These are phyloP conservation scores for Cucumis variabilis DNA, from an alignment of 331 rosid species.

Conservation along the genomic window DNA sequence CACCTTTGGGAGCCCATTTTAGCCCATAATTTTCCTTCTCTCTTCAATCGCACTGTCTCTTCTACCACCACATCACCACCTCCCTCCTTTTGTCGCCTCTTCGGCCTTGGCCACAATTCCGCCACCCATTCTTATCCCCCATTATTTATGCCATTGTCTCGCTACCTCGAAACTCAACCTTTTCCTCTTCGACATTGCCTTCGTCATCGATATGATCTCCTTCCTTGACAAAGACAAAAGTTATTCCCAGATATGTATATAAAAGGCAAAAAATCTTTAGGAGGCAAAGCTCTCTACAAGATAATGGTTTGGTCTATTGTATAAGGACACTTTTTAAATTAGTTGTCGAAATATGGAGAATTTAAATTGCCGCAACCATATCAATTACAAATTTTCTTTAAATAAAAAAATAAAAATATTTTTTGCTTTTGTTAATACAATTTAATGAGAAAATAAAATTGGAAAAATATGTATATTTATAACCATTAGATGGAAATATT, in stretches of 20 bases:
- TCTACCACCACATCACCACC: conserved; percentile 8
- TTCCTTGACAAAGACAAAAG: not conserved
- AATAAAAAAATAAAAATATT: too few species aligned
- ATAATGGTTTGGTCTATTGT: not conserved
- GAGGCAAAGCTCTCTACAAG: not conserved
- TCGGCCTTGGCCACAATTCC: conserved; percentile 43
- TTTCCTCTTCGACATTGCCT: conserved; percentile 51
- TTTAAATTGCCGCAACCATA: too few species aligned
- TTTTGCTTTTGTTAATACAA: too few species aligned
- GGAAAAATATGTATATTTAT: too few species aligned
- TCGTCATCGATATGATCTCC: conserved; percentile 46
- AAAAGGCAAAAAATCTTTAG: not conserved
- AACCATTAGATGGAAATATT: too few species aligned
- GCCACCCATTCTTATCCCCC: not conserved
- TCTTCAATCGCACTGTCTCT: conserved; percentile 38
- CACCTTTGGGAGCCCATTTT: too few species aligned
- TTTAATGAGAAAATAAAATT: too few species aligned
- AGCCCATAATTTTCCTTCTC: conserved; percentile 24
- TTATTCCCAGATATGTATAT: too few species aligned
- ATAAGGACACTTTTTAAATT: too few species aligned
- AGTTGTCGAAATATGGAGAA: too few species aligned
- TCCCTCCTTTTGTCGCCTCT: conserved; percentile 52
- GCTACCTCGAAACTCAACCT: conserved; percentile 44
- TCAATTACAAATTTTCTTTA: too few species aligned
- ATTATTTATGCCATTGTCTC: conserved; percentile 35